These are phyloP conservation scores for Scorias spongiosa DNA, from an alignment of 2,329 filamentous ascomycete genomes.

Conservation along the genomic window DNA sequence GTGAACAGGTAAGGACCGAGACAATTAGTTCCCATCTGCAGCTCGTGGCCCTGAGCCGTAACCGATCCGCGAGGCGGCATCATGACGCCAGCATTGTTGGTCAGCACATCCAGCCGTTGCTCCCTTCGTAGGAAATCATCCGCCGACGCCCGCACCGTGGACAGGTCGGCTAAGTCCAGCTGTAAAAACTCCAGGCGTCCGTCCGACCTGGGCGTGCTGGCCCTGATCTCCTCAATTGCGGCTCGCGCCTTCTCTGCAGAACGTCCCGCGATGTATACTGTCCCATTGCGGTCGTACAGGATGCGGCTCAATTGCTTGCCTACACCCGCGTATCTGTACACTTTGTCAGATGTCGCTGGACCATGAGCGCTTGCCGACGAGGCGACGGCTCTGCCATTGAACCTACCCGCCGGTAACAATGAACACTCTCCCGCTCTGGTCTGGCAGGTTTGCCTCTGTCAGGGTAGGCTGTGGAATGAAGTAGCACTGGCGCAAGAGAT, in stretches of 20 bases:
- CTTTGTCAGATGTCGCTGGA: no score
- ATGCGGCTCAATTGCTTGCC: constrained; percentile 39
- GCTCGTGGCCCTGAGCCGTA: constrained; percentile 18
- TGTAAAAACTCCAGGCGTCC: constrained; percentile 30
- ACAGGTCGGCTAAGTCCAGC: constrained; percentile 29
- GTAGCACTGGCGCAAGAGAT: constrained; percentile 12
- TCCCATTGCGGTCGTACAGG: constrained; percentile 39
- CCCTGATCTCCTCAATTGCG: constrained; percentile 32
- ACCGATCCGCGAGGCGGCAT: constrained; percentile 20
- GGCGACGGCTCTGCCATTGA: no score
- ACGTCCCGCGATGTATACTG: constrained; percentile 41
- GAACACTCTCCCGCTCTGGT: constrained; percentile 31
- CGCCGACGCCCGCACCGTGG: constrained; percentile 19
- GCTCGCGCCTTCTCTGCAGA: constrained; percentile 28
- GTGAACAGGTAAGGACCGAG: constrained; percentile 21
- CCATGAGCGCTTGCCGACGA: no score
- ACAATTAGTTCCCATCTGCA: constrained; percentile 21
- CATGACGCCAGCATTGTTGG: constrained; percentile 22
- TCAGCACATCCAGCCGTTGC: constrained; percentile 25
- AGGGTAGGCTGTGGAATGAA: constrained; percentile 23
- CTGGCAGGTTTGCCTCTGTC: constrained; percentile 27
- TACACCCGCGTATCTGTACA: constrained; percentile 14
- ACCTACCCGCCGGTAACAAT: constrained; percentile 34
- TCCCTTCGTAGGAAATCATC: constrained; percentile 22
- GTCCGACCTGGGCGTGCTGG: constrained; percentile 20